Percentiles rank a stretch among this genome's conserved stretches.
Evolutionary conservation across 2,329 filamentous ascomycete species (phyloP).

Genomic region (Neofusicoccum ribis): DNA sequence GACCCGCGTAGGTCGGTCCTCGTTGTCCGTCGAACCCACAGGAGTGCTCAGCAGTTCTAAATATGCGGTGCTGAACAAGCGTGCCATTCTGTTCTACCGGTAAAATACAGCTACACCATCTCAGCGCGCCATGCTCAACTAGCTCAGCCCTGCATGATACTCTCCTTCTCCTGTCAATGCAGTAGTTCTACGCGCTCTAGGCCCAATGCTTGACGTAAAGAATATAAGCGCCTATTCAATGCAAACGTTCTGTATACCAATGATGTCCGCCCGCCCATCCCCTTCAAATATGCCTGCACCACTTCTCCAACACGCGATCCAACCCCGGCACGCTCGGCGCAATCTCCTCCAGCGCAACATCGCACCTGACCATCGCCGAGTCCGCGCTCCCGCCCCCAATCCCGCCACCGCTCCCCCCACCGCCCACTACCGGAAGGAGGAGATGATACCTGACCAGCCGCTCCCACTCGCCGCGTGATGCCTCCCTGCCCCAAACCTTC

Average conservation of each 20-base stretch:
- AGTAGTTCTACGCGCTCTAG: too few species aligned
- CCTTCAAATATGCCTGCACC: slow-evolving; percentile 55
- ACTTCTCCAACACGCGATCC: slow-evolving; percentile 62
- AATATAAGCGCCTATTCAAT: too few species aligned
- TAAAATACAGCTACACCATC: too few species aligned
- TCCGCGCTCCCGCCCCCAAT: slow-evolving; percentile 29
- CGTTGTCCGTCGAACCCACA: too few species aligned
- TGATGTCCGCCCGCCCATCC: background rate
- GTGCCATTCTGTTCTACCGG: too few species aligned
- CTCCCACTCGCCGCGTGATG: slow-evolving; percentile 75
- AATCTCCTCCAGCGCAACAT: slow-evolving; percentile 78
- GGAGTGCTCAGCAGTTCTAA: too few species aligned
- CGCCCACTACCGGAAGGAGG: slow-evolving; percentile 58
- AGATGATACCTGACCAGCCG: slow-evolving; percentile 67
- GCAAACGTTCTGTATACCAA: background rate
- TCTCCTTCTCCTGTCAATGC: too few species aligned
- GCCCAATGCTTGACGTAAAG: too few species aligned
- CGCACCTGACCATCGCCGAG: slow-evolving; percentile 65
- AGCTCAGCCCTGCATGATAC: too few species aligned
- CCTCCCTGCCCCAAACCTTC: slow-evolving; percentile 73
- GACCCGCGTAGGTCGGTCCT: too few species aligned
- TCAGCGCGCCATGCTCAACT: too few species aligned
- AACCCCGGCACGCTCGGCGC: slow-evolving; percentile 54
- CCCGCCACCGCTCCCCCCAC: slow-evolving; percentile 31
- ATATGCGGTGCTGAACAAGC: too few species aligned